Percentiles rank a stretch among this genome's conserved stretches.
Conservation (phyloP, 768 basidiomycete species). For the Galerina sulciceps region DNA sequence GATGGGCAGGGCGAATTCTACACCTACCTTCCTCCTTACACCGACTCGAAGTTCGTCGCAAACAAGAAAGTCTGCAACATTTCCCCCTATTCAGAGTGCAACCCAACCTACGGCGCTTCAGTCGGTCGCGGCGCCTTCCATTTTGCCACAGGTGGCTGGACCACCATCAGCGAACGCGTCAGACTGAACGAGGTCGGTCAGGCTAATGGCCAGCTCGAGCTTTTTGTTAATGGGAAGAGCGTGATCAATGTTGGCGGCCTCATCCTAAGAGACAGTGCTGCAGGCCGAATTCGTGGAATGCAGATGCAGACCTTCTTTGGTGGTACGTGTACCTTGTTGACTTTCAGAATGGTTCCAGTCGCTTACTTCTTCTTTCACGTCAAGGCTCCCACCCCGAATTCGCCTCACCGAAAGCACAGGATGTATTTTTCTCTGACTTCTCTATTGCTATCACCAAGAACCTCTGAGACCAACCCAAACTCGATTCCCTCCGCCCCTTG, state of each 20-base stretch:
- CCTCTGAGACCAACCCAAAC: conserved; percentile 8
- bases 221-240: conserved; percentile 69
- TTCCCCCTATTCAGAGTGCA: conserved; percentile 54
- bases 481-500: not conserved
- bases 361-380: not conserved
- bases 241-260: conserved; percentile 62
- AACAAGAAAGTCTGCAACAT: conserved; percentile 57
- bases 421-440: conserved; percentile 71
- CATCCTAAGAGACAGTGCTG: conserved; percentile 50
- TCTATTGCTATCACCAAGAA: conserved; percentile 61
- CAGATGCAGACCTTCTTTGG: conserved; percentile 85
- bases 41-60: conserved; percentile 38
- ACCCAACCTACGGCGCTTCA: conserved; percentile 67
- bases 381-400: conserved; percentile 27
- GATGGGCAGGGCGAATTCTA: conserved; percentile 68
- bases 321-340: conserved; percentile 38
- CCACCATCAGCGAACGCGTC: conserved; percentile 70
- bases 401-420: conserved; percentile 65
- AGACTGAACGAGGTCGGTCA: conserved; percentile 73
- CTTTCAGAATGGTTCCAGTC: conserved; percentile 8
- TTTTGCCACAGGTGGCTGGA: conserved; percentile 69
- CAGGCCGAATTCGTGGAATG: conserved; percentile 64
- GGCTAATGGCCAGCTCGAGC: conserved; percentile 73
- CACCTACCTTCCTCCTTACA: conserved; percentile 66
- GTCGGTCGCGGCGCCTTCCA: conserved; percentile 72